phyloP scores from a whole-genome alignment of 1,284 basidiomycete genomes.

The Trichosporon sp. region DNA sequence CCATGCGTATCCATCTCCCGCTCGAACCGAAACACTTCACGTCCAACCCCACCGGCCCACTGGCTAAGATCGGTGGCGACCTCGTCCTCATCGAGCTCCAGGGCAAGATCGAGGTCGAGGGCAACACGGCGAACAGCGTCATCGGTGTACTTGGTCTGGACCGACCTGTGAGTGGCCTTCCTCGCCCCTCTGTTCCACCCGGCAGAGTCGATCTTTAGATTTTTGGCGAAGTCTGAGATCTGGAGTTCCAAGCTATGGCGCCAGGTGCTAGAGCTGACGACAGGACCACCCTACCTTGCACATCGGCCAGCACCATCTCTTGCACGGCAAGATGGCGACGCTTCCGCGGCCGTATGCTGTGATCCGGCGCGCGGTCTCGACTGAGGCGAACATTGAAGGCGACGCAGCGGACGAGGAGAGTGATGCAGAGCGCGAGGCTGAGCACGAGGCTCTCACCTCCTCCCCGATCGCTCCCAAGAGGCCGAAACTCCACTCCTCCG shows the following conservation, averaged over 20 bases:
- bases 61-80: slow-evolving; percentile 52
- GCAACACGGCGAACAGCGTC: slow-evolving; percentile 50
- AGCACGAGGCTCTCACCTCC: slow-evolving; percentile 5
- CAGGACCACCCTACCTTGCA: slow-evolving; percentile 76
- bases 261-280: slow-evolving; percentile 2
- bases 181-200: background rate
- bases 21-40: slow-evolving; percentile 47
- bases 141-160: slow-evolving; percentile 55
- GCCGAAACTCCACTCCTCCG: slow-evolving; percentile 14
- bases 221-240: no score
- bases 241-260: no score
- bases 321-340: slow-evolving; percentile 80
- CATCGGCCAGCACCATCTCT: slow-evolving; percentile 77
- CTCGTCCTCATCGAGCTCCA: slow-evolving; percentile 72
- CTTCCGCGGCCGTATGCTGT: slow-evolving; percentile 78
- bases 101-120: slow-evolving; percentile 62
- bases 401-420: slow-evolving; percentile 35
- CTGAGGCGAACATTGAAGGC: slow-evolving; percentile 21
- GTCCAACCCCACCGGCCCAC: slow-evolving; percentile 35
- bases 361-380: slow-evolving; percentile 42
- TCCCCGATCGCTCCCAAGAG: slow-evolving; percentile 29
- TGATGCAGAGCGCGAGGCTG: slow-evolving; percentile 34
- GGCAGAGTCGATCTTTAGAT: no score
- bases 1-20: slow-evolving; percentile 55
- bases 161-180: slow-evolving; percentile 44